Evolutionary conservation across 495 filamentous ascomycete species (phyloP).

Genomic region (Arthonia radiata): DNA sequence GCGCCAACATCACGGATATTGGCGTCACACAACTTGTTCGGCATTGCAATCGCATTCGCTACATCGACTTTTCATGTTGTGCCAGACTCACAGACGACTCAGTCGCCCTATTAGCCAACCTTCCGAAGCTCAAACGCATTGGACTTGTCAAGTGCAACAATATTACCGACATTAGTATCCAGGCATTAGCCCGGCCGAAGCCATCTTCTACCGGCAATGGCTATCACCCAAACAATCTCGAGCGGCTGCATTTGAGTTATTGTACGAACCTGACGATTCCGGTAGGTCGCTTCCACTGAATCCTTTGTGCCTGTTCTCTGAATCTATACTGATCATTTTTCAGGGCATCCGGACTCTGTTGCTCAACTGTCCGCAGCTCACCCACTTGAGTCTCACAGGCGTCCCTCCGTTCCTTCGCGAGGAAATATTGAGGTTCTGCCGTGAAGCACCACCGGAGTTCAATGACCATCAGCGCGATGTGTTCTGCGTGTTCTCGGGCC

Average conservation of each 20-base stretch:
- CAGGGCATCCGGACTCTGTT: slow-evolving; percentile 80
- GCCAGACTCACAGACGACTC: slow-evolving; percentile 67
- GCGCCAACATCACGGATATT: slow-evolving; percentile 64
- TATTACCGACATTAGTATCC: slow-evolving; percentile 76
- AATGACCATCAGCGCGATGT: slow-evolving; percentile 84
- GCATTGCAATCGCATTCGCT: slow-evolving; percentile 76
- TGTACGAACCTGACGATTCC: slow-evolving; percentile 56
- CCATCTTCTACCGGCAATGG: slow-evolving; percentile 15
- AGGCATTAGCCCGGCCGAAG: slow-evolving; percentile 45
- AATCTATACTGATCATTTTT: slow-evolving; percentile 1
- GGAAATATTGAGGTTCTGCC: slow-evolving; percentile 60
- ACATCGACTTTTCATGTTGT: slow-evolving; percentile 94
- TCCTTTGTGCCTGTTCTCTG: background rate
- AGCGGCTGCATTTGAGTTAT: slow-evolving; percentile 92
- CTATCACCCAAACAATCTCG: slow-evolving; percentile 36
- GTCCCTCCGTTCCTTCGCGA: slow-evolving; percentile 56
- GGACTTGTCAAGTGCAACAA: slow-evolving; percentile 79
- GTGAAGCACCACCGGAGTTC: slow-evolving; percentile 79
- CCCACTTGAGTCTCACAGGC: slow-evolving; percentile 89
- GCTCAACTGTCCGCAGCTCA: slow-evolving; percentile 75
- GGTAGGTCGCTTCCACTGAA: slow-evolving; percentile 24
- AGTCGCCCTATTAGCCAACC: slow-evolving; percentile 55
- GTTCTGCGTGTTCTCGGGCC: slow-evolving; percentile 91
- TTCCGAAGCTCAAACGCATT: slow-evolving; percentile 84
- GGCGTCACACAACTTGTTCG: slow-evolving; percentile 65